Conservation (phyloP, 2,329 filamentous ascomycete genomes). For the Zymoseptoria tritici region DNA sequence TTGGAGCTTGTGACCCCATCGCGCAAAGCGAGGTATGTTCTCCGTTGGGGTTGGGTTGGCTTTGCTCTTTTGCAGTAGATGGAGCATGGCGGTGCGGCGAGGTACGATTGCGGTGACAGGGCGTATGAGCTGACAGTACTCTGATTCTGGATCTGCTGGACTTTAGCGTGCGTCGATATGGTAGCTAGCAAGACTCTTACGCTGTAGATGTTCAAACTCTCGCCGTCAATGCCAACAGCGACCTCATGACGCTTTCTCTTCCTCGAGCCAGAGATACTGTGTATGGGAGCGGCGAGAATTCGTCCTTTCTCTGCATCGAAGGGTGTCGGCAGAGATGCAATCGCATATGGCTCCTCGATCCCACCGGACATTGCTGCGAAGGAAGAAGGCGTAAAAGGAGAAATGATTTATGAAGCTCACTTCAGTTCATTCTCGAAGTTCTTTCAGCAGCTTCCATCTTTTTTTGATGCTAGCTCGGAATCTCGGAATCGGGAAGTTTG, state of each 20-base stretch:
- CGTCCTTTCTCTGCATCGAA: constrained; percentile 34
- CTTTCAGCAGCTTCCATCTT: neutral
- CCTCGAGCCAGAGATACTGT: constrained; percentile 47
- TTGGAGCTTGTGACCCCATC: constrained; percentile 39
- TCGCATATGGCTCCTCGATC: constrained; percentile 32
- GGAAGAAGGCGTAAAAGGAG: neutral
- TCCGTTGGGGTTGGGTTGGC: constrained; percentile 41
- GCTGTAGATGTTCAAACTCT: constrained; percentile 56
- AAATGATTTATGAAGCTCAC: neutral
- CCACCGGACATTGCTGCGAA: constrained; percentile 16
- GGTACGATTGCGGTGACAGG: constrained; percentile 51
- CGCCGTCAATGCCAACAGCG: constrained; percentile 52
- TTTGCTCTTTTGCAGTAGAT: constrained; percentile 45
- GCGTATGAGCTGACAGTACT: constrained; percentile 55
- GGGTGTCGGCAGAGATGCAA: constrained; percentile 39
- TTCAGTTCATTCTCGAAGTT: neutral
- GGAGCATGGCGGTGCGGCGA: constrained; percentile 52
- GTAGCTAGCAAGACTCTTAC: constrained; percentile 31
- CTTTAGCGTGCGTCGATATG: constrained; percentile 10
- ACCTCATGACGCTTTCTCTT: constrained; percentile 58
- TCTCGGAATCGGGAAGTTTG: constrained; percentile 1
- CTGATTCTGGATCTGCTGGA: constrained; percentile 50
- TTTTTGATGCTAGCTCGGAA: neutral
- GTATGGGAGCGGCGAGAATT: constrained; percentile 41
- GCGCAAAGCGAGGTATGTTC: constrained; percentile 49